These are phyloP conservation scores for Corymbia calophylla DNA, from an alignment of 441 rosid species.

Conservation along the genomic window DNA sequence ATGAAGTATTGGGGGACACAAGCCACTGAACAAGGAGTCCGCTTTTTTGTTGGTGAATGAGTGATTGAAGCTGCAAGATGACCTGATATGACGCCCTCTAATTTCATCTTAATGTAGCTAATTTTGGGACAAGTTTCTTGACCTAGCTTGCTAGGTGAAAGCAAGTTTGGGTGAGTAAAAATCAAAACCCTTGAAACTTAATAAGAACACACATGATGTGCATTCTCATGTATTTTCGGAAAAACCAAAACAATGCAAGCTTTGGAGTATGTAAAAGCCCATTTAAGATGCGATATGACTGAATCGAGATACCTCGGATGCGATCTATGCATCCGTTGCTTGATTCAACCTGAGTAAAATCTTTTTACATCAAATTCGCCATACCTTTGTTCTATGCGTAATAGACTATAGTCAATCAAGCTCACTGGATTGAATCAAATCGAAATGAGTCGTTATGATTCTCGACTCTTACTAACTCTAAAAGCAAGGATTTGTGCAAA, in stretches of 20 bases:
- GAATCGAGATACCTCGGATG: neutral
- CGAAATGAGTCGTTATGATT: neutral
- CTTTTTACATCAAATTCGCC: neutral
- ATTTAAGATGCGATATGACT: neutral
- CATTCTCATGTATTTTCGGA: neutral
- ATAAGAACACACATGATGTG: neutral
- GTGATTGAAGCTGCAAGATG: constrained; percentile 5
- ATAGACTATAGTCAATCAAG: neutral
- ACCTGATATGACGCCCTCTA: neutral
- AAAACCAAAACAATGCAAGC: neutral
- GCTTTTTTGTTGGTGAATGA: neutral
- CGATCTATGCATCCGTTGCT: neutral
- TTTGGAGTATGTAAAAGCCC: neutral
- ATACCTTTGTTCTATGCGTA: neutral
- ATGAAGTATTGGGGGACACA: neutral
- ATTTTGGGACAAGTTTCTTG: neutral
- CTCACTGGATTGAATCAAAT: neutral
- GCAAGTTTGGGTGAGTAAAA: neutral
- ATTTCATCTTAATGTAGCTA: neutral
- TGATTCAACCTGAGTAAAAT: neutral
- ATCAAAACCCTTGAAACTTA: neutral
- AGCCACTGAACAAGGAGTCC: neutral
- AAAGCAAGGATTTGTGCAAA: neutral
- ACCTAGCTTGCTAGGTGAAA: neutral
- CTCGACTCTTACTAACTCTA: neutral